phyloP scores from a whole-genome alignment of 2,329 filamentous ascomycete species.

The Diaporthe vexans region DNA sequence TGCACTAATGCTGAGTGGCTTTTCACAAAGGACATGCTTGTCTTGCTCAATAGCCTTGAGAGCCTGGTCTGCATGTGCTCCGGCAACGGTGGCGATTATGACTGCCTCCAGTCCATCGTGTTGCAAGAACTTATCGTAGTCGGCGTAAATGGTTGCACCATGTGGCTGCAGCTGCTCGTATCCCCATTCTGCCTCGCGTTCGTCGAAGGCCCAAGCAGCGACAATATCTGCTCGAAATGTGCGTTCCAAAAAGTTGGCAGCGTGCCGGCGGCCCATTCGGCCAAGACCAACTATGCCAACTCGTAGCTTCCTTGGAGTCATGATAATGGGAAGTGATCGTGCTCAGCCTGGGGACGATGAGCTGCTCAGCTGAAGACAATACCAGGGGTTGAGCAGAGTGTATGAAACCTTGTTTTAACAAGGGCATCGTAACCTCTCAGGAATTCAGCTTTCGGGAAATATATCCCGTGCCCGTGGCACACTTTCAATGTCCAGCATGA shows the following conservation, averaged over 20 bases:
- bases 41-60: conserved; percentile 68
- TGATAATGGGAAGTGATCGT: background rate
- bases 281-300: conserved; percentile 64
- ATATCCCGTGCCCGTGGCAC: background rate
- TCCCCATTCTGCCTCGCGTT: conserved; percentile 56
- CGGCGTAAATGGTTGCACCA: conserved; percentile 58
- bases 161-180: conserved; percentile 53
- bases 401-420: background rate
- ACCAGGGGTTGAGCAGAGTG: background rate
- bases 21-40: conserved; percentile 71
- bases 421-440: background rate
- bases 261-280: conserved; percentile 67
- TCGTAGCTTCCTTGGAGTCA: conserved; percentile 47
- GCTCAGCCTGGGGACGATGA: no score
- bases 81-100: conserved; percentile 58
- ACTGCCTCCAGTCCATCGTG: conserved; percentile 56
- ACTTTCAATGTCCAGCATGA: background rate
- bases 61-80: conserved; percentile 69
- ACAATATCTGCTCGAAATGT: conserved; percentile 19
- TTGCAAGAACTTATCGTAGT: conserved; percentile 62
- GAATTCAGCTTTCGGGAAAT: background rate
- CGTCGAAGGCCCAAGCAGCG: conserved; percentile 14
- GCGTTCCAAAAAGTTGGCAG: conserved; percentile 55
- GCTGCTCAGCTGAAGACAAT: background rate
- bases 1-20: conserved; percentile 70